Conservation (phyloP, 2,329 filamentous ascomycete species). For the Penicillium vulpinum region DNA sequence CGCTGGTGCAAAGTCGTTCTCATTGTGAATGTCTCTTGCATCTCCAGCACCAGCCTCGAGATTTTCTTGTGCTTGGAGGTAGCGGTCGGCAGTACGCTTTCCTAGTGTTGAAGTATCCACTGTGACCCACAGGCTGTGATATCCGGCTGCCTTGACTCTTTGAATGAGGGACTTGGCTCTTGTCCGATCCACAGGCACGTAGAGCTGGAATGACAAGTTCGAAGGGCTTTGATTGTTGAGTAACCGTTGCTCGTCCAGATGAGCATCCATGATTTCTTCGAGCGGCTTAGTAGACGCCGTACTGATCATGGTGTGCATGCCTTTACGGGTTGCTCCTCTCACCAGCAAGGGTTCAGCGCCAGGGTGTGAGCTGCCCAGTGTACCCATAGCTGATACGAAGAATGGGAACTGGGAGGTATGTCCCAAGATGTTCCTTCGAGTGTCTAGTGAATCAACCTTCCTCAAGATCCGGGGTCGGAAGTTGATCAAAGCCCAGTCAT, state of each 20-base stretch:
- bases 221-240: constrained; percentile 16
- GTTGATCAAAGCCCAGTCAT: constrained; percentile 21
- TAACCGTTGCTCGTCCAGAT: constrained; percentile 11
- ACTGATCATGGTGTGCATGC: constrained; percentile 18
- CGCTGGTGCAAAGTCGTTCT: constrained; percentile 17
- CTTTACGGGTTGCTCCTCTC: constrained; percentile 16
- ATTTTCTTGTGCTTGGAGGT: constrained; percentile 17
- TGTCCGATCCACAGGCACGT: constrained; percentile 15
- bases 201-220: constrained; percentile 17
- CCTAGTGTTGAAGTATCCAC: constrained; percentile 20
- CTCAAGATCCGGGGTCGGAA: constrained; percentile 21
- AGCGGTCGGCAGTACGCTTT: constrained; percentile 20
- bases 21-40: constrained; percentile 2
- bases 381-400: constrained; percentile 20
- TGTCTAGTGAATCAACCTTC: constrained; percentile 16
- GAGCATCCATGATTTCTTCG: constrained; percentile 21
- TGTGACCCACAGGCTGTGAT: constrained; percentile 20
- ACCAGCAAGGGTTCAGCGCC: constrained; percentile 18
- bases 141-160: constrained; percentile 17
- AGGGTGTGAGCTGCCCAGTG: constrained; percentile 14
- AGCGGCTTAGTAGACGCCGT: constrained; percentile 18
- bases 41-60: constrained; percentile 8
- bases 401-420: constrained; percentile 14
- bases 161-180: constrained; percentile 15
- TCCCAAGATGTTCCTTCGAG: constrained; percentile 12